Conservation (phyloP, 495 filamentous ascomycete genomes). For the Chaetomium tenue region DNA sequence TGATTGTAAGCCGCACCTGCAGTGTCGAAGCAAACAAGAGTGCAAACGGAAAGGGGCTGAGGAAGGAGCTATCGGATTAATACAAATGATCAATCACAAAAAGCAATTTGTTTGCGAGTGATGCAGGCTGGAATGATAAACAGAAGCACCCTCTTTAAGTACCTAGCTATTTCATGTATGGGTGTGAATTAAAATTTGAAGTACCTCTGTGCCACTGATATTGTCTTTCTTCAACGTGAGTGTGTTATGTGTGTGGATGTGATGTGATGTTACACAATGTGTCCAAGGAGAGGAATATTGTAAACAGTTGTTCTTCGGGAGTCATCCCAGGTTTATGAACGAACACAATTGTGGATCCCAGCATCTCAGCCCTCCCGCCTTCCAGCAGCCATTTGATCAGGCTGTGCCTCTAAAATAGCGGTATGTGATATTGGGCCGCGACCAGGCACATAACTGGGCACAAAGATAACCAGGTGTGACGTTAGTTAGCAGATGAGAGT, state of each 20-base stretch:
- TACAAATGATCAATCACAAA: neutral
- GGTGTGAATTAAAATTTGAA: no score
- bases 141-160: no score
- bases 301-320: conserved; percentile 4
- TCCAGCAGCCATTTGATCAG: neutral
- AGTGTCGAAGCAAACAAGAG: neutral
- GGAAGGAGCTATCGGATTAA: conserved; percentile 5
- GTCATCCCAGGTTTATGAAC: neutral
- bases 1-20: conserved; percentile 3
- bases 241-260: no score
- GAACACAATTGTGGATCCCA: neutral
- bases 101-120: neutral
- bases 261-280: neutral
- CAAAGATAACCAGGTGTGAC: neutral
- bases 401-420: neutral
- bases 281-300: neutral
- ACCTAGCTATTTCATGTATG: no score
- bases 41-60: conserved; percentile 1
- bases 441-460: conserved; percentile 1
- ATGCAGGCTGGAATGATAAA: neutral
- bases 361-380: neutral
- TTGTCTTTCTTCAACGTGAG: neutral
- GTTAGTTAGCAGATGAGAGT: neutral
- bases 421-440: conserved; percentile 7
- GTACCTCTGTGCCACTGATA: neutral